Base-by-base conservation (phyloP, 225 moss, liverwort and hornwort species). In the Bryum argenteum region DNA sequence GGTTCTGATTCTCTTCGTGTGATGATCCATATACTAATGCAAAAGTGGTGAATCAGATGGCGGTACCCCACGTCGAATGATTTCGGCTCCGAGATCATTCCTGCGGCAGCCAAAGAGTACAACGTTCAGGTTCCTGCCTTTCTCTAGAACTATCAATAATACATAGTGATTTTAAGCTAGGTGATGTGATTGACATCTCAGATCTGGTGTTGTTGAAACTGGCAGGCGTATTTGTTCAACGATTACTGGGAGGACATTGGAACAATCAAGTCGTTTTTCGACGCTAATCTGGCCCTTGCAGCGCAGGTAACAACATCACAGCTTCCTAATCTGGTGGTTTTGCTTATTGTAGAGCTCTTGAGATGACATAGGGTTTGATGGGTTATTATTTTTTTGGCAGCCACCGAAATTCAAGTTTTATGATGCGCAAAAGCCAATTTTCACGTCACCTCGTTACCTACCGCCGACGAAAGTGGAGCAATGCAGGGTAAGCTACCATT, bases 221-320 rank as follows among this genome's bases (percentile, higher is more conserved):
- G 58, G 58, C 86, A 87, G 85, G 88, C 88, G 1, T 90, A 88
- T 73, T 69, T 86, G 67, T 90, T 85, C 67, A 88, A 79, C 58
- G 86, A 84, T 40, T 90, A 90, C 69, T 90, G 88, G 88, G 83
- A 88, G 23, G 83, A 88, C 33, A 85, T 90, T 69, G 90, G 88
- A 73, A 85, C 86, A 42, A 86, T 90, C 58, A 84, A 90, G 50
- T 88, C 88, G 47, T 90, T 88, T 62, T 88, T 88, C 61, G 81
- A 88, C 63, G 90, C 90, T 8, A 88, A 90, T 44, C 56, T 90
- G 65, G 88, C 83, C 20, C 79, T 90, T 10, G 85, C 90, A 75
- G 74, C 79, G 60, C 77, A 90, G 78, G 86, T 87, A 75, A 4
- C n/a, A 0, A 5, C 1, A 56, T 13, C 16, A 33, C 4, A 33